Conservation (phyloP, 805 yeast genomes). For the Tetrapisispora arboricola region DNA sequence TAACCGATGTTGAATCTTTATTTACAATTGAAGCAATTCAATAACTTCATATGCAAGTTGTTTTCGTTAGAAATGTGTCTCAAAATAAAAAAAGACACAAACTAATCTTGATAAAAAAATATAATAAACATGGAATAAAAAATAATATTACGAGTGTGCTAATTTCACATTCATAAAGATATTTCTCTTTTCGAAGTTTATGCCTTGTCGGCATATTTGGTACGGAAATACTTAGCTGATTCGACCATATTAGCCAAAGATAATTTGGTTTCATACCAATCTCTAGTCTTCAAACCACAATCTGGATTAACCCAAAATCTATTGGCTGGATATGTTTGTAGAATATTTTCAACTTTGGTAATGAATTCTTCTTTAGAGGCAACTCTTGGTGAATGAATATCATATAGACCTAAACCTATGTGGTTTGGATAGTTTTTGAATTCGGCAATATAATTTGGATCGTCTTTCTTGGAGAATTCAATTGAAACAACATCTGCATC, state of each 20-base stretch:
- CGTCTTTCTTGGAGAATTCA: constrained; percentile 99
- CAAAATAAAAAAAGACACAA: constrained; percentile 1
- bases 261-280: constrained; percentile 95
- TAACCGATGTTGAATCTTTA: constrained; percentile 9
- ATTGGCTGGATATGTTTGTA: constrained; percentile 94
- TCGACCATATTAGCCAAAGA: constrained; percentile 98
- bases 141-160: too few species aligned
- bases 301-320: constrained; percentile 99
- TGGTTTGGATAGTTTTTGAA: constrained; percentile 98
- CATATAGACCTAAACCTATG: constrained; percentile 98
- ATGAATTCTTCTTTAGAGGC: constrained; percentile 97
- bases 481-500: constrained; percentile 99
- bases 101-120: neutral
- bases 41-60: constrained; percentile 1
- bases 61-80: neutral
- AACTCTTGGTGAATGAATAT: constrained; percentile 99
- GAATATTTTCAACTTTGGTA: constrained; percentile 84
- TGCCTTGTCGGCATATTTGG: constrained; percentile 32
- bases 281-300: constrained; percentile 99
- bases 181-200: too few species aligned
- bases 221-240: constrained; percentile 95
- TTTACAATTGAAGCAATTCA: constrained; percentile 1
- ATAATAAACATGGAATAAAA: too few species aligned
- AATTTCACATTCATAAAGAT: neutral
- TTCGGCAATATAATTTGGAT: constrained; percentile 95